Evolutionary conservation across 2,329 filamentous ascomycete species (phyloP), one percentile per base, ranked within the genome.

Genomic region (Neofusicoccum parvum): DNA sequence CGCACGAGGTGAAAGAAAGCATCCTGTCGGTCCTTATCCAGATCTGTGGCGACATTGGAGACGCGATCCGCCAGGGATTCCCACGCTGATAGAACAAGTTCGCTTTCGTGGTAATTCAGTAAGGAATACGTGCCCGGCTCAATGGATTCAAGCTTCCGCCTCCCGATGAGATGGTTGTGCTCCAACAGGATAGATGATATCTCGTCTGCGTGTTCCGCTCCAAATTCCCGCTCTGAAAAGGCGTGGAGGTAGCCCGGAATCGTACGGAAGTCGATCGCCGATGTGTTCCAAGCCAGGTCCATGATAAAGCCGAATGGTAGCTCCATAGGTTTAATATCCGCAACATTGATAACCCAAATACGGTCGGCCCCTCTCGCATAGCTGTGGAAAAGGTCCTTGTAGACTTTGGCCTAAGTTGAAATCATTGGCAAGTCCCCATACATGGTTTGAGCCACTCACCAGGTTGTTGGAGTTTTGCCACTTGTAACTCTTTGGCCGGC

Each of bases 1-100:
- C 86, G 79, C 4, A 88, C 80, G 67, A 85, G 81, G 71, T 88
- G 80, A 73, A 86, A 88, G 71, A 85, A 90, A 1, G 87, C 81
- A 1, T 86, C 76, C 70, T 84, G 80, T 6, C 78, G 72, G 1
- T 75, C 78, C 11, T 77, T 73, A 7, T 80, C 78, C 3, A 90
- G 74, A 36, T 75, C 72, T 3, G 58, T 46, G 12, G 59, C 36
- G 2, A 70, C 20, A 6, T 37, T 20, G 32, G 66, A 65, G 2
- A 65, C 64, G 10, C 56, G 27, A 12, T 65, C 32, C 5, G 59
- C 56, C 10, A 71, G 59, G 7, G 23, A 9, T 36, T 10, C 43
- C 69, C 70, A 71, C 36, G 65, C n/a, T 0, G 39, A 60, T 1
- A 68, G 50, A 0, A 70, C 43, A 11, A 36, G 49, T 20, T 70